Evolutionary conservation across 331 rosid genomes (phyloP), one percentile per base, ranked within the genome.

Genomic region (Quercus lobata): DNA sequence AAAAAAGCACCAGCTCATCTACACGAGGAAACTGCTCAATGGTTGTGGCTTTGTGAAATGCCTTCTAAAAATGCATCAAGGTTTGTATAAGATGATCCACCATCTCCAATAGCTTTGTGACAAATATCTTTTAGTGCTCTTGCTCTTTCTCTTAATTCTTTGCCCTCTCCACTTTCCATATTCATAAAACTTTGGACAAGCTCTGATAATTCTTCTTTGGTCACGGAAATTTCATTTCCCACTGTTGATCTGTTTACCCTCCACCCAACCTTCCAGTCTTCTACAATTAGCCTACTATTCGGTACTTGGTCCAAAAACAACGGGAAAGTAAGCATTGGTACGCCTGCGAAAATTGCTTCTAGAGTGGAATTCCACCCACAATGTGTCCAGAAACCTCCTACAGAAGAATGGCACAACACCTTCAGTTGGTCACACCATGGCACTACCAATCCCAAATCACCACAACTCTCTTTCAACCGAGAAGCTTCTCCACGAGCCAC

Each of bases 381-480:
- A 5, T 88, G 88, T 5, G 89, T 78, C 89, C 80, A 79, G 71
- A 90, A 83, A 0, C 88, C 86, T 4, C 88, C 87, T 1, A 86
- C 52, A 41, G 87, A 80, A 65, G 86, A 68, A 76, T 90, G 91
- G 27, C 78, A 80, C 83, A 90, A 32, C 60, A 84, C 90, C 81
- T 75, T 87, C 84, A 90, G 41, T 61, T 90, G 89, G n/a, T 84
- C 88, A 86, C 92, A 88, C 94, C 90, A 84, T 5, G 85, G 70
- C 72, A 88, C 83, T 6, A 81, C 84, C 44, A 84, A 56, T 54
- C 90, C 94, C 34, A n/a, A 29, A 7, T 32, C 77, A 1, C 79
- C 86, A 65, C 72, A 80, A 53, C 9, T 52, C 19, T 77, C 83
- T 49, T 71, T 81, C 69, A 77, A 46, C 77, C 61, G 49, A 34